These are phyloP conservation scores for Blastobotrys chiropterorum DNA, from an alignment of 805 yeast species.

Conservation along the genomic window DNA sequence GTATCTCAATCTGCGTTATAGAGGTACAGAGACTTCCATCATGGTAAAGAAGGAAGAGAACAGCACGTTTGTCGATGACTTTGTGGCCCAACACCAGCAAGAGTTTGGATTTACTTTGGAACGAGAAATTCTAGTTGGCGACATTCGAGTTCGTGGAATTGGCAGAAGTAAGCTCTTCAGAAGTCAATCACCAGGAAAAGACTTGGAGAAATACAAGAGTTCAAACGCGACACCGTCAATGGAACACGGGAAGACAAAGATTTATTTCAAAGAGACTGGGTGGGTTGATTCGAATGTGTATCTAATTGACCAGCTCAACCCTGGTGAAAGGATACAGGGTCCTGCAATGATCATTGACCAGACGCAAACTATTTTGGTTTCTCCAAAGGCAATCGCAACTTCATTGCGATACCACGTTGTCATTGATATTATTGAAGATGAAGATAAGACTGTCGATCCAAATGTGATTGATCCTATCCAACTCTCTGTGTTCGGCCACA, in stretches of 20 bases:
- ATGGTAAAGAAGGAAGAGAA: constrained; percentile 42
- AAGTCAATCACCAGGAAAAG: constrained; percentile 46
- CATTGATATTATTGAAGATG: constrained; percentile 29
- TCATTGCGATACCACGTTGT: constrained; percentile 59
- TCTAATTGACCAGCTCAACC: constrained; percentile 44
- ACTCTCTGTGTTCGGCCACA: constrained; percentile 70
- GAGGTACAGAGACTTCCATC: constrained; percentile 84
- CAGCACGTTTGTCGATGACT: constrained; percentile 33
- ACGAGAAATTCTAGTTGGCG: constrained; percentile 59
- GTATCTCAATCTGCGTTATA: constrained; percentile 70
- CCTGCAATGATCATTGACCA: constrained; percentile 76
- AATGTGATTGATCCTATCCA: constrained; percentile 57
- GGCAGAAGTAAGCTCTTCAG: constrained; percentile 49
- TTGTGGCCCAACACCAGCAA: constrained; percentile 50
- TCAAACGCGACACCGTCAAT: constrained; percentile 11
- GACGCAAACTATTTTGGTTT: constrained; percentile 72
- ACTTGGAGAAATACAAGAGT: constrained; percentile 33
- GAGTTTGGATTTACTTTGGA: constrained; percentile 70
- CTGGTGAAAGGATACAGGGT: constrained; percentile 53
- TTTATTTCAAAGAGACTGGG: constrained; percentile 49
- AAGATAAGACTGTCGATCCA: constrained; percentile 5
- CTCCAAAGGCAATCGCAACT: constrained; percentile 53
- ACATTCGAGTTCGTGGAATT: constrained; percentile 65
- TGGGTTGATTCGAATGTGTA: constrained; percentile 49
- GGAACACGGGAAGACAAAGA: constrained; percentile 30